Evolutionary conservation across 306 rosid species (phyloP).

Genomic region (Ceratonia siliqua): DNA sequence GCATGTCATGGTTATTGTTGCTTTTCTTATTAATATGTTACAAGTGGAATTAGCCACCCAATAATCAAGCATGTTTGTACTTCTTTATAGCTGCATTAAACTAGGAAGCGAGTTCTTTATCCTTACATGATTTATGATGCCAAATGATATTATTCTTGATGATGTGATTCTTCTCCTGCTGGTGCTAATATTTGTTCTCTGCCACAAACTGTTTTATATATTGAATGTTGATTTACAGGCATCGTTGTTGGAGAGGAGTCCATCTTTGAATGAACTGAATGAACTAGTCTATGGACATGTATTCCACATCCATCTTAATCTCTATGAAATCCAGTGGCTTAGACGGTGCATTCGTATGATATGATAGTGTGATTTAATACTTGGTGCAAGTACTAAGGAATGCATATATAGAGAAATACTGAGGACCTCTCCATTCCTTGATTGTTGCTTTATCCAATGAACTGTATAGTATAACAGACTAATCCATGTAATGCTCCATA

Average conservation of each 20-base stretch:
- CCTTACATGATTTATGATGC: background rate
- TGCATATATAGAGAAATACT: background rate
- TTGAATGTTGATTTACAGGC: constrained; percentile 65
- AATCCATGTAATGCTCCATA: background rate
- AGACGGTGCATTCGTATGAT: constrained; percentile 1
- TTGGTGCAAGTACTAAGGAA: background rate
- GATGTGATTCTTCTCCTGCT: background rate
- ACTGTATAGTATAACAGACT: background rate
- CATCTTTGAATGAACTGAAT: constrained; percentile 86
- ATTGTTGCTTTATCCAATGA: constrained; percentile 7
- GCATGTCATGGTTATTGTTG: no score
- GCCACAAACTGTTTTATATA: constrained; percentile 36
- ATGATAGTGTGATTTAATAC: constrained; percentile 16
- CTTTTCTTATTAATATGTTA: no score
- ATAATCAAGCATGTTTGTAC: background rate
- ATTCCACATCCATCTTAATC: constrained; percentile 25
- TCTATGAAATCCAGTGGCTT: constrained; percentile 20
- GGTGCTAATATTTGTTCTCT: constrained; percentile 12
- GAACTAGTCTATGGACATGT: constrained; percentile 95
- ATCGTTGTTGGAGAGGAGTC: constrained; percentile 78
- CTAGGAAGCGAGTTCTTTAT: background rate
- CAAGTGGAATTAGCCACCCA: background rate
- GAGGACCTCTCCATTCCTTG: background rate
- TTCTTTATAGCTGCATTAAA: background rate
- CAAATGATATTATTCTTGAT: background rate